A percentile compares a stretch with the other conserved stretches of the same genome.
These are phyloP conservation scores for Vitis hybrid DNA, from an alignment of 177 flowering plant species.

Conservation along the genomic window DNA sequence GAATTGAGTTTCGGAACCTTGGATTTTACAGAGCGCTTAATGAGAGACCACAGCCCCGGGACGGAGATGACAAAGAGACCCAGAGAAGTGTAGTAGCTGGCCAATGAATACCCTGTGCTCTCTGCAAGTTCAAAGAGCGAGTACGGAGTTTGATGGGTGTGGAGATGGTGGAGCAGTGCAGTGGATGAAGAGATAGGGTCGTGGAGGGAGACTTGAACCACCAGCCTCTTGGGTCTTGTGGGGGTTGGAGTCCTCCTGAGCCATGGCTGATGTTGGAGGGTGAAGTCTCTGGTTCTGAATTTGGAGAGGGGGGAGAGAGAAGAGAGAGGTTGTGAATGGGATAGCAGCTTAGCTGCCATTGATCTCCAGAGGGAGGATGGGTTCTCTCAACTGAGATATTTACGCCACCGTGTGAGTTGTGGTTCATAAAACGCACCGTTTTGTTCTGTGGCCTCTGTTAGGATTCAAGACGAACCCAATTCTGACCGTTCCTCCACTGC, in stretches of 20 bases:
- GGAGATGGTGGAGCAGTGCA: background rate
- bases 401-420: too few species aligned
- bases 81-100: constrained; percentile 93
- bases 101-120: constrained; percentile 64
- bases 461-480: too few species aligned
- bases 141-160: background rate
- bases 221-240: constrained; percentile 18
- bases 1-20: constrained; percentile 46
- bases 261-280: constrained; percentile 20
- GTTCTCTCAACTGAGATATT: too few species aligned
- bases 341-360: constrained; percentile 18
- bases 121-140: constrained; percentile 46
- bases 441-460: too few species aligned
- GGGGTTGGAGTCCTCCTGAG: constrained; percentile 1
- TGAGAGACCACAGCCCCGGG: constrained; percentile 98
- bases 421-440: too few species aligned
- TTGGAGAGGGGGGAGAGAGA: constrained; percentile 18
- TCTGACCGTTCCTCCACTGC: too few species aligned
- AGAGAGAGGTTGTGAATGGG: constrained; percentile 19
- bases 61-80: constrained; percentile 96
- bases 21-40: constrained; percentile 97
- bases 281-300: constrained; percentile 9
- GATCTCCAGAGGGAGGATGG: background rate
- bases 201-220: constrained; percentile 12
- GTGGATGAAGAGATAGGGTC: constrained; percentile 12